Base-by-base conservation (phyloP, 2,329 filamentous ascomycete genomes). In the Esteya vermicola region DNA sequence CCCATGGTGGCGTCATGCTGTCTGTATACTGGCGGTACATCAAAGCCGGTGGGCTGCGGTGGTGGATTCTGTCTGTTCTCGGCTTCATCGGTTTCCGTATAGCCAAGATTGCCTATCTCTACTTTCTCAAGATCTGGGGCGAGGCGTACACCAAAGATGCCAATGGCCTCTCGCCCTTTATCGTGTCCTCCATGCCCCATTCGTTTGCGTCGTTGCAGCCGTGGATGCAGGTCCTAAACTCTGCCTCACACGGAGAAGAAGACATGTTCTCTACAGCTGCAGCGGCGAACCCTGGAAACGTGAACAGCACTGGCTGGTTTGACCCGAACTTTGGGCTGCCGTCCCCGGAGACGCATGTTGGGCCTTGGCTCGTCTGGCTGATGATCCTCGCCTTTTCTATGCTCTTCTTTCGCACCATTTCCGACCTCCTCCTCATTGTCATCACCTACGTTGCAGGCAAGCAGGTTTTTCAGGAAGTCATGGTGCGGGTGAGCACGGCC, bases 41-140 rank as follows among this genome's bases (percentile, higher is more conserved):
- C 59, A 81, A 77, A 56, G 84, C 85, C 6, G 86, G 86, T 3
- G 80, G 75, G 12, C 64, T 88, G 33, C 65, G 65, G 41, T 85
- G 78, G 65, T 94, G 86, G 86, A 55, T 61, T 4, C 50, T 75
- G 2, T 65, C 88, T 3, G 62, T 89, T 4, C 26, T 73, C 1
- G 62, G 78, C 12, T 74, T 88, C 43, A 57, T 70, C 6, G 31
- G 77, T 0, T 84, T 76, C 50, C 76, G 86, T 7, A 52, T 76
- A 12, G 60, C 73, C 16, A 71, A 78, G 28, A 65, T 93, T 30
- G 68, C 68, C 1, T 73, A 85, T 51, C 78, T 74, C 2, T 89
- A 85, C 71, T 88, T 91, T 33, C 67, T 94, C 40, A 93, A 94
- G 54, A 70, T 79, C 21, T 94, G 86, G 85, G 84, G 83, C 23